Evolutionary conservation across 306 rosid species (phyloP).

Genomic region (Cucurbita pepo): DNA sequence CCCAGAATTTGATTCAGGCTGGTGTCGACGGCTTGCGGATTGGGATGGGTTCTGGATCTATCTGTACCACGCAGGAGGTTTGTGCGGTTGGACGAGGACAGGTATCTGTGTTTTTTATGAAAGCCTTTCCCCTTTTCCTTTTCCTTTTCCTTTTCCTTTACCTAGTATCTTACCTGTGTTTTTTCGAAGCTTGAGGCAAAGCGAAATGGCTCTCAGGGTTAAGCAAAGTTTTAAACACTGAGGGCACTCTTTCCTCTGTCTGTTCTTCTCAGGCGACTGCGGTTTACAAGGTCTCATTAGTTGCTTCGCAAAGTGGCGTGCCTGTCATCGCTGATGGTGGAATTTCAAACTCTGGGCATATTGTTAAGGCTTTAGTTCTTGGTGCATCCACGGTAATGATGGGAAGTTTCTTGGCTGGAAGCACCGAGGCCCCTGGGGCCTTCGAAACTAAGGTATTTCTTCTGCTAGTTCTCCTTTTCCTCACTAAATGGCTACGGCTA

Average conservation of each 20-base stretch:
- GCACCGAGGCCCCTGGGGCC: slow-evolving; percentile 81
- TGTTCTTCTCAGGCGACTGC: slow-evolving; percentile 55
- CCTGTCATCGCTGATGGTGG: slow-evolving; percentile 96
- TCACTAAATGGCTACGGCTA: not conserved
- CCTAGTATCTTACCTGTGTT: too few species aligned
- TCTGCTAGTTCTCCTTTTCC: not conserved
- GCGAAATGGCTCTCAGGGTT: too few species aligned
- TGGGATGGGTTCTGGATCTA: slow-evolving; percentile 98
- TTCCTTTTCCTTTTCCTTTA: too few species aligned
- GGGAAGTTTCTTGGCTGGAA: slow-evolving; percentile 95
- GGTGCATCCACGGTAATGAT: slow-evolving; percentile 94
- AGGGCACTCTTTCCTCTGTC: not conserved
- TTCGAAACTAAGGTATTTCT: slow-evolving; percentile 49
- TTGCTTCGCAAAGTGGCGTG: slow-evolving; percentile 59
- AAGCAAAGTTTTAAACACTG: not conserved
- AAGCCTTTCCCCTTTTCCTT: not conserved
- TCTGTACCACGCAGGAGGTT: slow-evolving; percentile 91
- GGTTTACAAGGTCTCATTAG: slow-evolving; percentile 67
- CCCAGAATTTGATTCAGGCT: slow-evolving; percentile 72
- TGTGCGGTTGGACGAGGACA: slow-evolving; percentile 95
- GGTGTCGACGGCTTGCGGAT: slow-evolving; percentile 87
- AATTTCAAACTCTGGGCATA: slow-evolving; percentile 79
- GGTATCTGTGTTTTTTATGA: slow-evolving; percentile 22
- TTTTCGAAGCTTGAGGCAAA: too few species aligned
- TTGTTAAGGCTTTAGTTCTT: slow-evolving; percentile 70